Conservation (phyloP, 192 early-diverging fungal genomes). For the Pilaira anomala region DNA sequence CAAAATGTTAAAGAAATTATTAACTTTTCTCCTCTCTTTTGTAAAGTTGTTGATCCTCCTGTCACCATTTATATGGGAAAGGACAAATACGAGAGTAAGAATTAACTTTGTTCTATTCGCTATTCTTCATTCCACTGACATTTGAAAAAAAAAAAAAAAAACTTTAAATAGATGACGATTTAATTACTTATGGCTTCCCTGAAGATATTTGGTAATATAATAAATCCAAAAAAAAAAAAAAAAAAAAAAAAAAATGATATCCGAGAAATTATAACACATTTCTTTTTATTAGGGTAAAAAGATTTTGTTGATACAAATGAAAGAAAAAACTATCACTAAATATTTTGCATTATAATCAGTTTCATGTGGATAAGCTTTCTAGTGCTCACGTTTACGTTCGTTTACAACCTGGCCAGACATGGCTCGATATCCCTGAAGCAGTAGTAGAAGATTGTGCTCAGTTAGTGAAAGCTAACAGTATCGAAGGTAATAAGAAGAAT, state of each 20-base stretch:
- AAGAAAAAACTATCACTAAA: not conserved
- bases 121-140: constrained; percentile 5
- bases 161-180: constrained; percentile 73
- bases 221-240: too few species aligned
- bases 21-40: not conserved
- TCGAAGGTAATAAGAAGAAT: constrained; percentile 93
- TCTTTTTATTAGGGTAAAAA: constrained; percentile 9
- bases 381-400: constrained; percentile 97
- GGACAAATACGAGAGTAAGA: constrained; percentile 93
- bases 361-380: constrained; percentile 97
- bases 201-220: constrained; percentile 82
- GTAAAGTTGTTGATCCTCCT: constrained; percentile 65
- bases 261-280: not conserved
- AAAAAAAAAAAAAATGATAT: not conserved
- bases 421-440: constrained; percentile 74
- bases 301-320: not conserved
- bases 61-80: constrained; percentile 95
- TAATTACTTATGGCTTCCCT: constrained; percentile 93
- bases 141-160: too few species aligned
- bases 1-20: too few species aligned
- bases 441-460: constrained; percentile 88
- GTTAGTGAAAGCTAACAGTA: constrained; percentile 95
- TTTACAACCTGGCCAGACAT: constrained; percentile 60
- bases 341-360: constrained; percentile 43
- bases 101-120: not conserved